Evolutionary conservation across 2,329 filamentous ascomycete species (phyloP).

Genomic region (Diaporthe citri): DNA sequence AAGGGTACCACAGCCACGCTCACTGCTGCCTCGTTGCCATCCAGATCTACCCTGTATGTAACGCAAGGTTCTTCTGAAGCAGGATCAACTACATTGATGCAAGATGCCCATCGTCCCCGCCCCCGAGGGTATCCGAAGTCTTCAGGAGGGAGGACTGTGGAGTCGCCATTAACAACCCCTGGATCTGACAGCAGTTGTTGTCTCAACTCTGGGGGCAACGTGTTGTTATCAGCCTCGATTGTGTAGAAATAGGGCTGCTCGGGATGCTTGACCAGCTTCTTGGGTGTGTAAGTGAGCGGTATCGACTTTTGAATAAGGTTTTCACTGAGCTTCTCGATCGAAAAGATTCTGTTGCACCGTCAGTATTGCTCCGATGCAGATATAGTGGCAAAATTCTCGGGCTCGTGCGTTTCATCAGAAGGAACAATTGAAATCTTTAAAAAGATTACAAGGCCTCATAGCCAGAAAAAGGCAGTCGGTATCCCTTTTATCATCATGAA

Average conservation of each 20-base stretch:
- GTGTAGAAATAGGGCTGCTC: slow-evolving; percentile 93
- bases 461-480: slow-evolving; percentile 63
- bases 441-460: slow-evolving; percentile 67
- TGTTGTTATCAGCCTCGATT: slow-evolving; percentile 93
- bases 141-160: slow-evolving; percentile 77
- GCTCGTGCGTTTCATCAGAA: slow-evolving; percentile 72
- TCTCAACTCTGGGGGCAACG: slow-evolving; percentile 83
- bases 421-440: slow-evolving; percentile 91
- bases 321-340: slow-evolving; percentile 86
- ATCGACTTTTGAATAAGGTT: slow-evolving; percentile 90
- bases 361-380: slow-evolving; percentile 43
- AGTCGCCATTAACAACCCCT: slow-evolving; percentile 77
- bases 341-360: slow-evolving; percentile 78
- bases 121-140: slow-evolving; percentile 92
- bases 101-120: slow-evolving; percentile 92
- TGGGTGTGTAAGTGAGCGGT: slow-evolving; percentile 89
- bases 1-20: slow-evolving; percentile 89
- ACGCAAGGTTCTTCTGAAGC: slow-evolving; percentile 77
- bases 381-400: background rate
- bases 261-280: slow-evolving; percentile 88
- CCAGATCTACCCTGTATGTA: slow-evolving; percentile 82
- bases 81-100: slow-evolving; percentile 92
- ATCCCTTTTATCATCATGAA: slow-evolving; percentile 75
- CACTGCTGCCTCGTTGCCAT: slow-evolving; percentile 91
- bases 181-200: slow-evolving; percentile 81